These are phyloP conservation scores for Ustilago lituana DNA, from an alignment of 1,284 basidiomycete species.

Conservation along the genomic window DNA sequence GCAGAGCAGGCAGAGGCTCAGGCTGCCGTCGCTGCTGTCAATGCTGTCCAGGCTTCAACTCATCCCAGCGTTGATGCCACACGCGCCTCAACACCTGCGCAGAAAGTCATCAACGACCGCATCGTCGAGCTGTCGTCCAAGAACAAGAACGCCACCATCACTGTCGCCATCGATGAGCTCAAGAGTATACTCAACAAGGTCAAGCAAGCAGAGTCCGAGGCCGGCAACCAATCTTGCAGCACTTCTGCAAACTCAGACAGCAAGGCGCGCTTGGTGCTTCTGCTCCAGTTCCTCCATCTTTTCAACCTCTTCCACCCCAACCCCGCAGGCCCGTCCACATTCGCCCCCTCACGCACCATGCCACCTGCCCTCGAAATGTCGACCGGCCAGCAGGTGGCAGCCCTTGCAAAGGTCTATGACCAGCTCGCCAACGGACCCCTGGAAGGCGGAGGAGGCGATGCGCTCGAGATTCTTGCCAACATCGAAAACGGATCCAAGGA, in stretches of 20 bases:
- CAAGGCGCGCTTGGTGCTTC: slow-evolving; percentile 30
- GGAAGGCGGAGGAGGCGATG: slow-evolving; percentile 41
- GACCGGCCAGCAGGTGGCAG: slow-evolving; percentile 42
- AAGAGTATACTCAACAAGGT: slow-evolving; percentile 28
- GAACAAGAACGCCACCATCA: slow-evolving; percentile 30
- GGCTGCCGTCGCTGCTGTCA: slow-evolving; percentile 39
- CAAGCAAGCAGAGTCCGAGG: slow-evolving; percentile 15
- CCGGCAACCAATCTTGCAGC: slow-evolving; percentile 4
- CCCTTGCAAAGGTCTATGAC: slow-evolving; percentile 40
- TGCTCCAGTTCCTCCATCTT: slow-evolving; percentile 54
- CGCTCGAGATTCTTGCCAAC: slow-evolving; percentile 33
- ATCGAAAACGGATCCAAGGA: slow-evolving; percentile 31
- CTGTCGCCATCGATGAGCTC: slow-evolving; percentile 32
- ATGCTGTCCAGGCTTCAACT: slow-evolving; percentile 17
- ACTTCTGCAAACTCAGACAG: slow-evolving; percentile 4
- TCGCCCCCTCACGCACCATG: slow-evolving; percentile 28
- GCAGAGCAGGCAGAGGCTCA: slow-evolving; percentile 41
- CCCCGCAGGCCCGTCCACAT: slow-evolving; percentile 19
- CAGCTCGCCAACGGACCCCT: slow-evolving; percentile 47
- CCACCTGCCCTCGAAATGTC: slow-evolving; percentile 39
- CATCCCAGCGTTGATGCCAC: not conserved
- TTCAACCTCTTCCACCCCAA: slow-evolving; percentile 46
- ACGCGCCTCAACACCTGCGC: slow-evolving; percentile 19
- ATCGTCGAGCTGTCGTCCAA: slow-evolving; percentile 18
- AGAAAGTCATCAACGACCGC: slow-evolving; percentile 25